Evolutionary conservation across 2,329 filamentous ascomycete species (phyloP).

Genomic region (Pseudopyricularia cyperi): DNA sequence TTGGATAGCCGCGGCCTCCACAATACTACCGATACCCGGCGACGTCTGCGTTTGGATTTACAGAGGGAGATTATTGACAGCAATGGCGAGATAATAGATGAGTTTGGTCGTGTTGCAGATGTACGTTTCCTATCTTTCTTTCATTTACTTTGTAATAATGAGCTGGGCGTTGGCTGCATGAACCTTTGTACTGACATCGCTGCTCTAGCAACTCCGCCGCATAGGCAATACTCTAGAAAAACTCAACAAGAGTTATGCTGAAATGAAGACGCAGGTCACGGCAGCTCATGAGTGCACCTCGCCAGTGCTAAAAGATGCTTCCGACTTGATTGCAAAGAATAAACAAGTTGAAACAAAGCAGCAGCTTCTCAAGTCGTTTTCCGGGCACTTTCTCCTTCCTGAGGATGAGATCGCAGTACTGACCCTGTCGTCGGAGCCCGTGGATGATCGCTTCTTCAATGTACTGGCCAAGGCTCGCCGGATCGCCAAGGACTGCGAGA

Average conservation of each 20-base stretch:
- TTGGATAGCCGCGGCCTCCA: conserved; percentile 58
- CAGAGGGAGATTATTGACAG: conserved; percentile 88
- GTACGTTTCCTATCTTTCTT: conserved; percentile 29
- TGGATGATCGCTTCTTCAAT: conserved; percentile 75
- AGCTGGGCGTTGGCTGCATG: neutral
- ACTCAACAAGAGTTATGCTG: conserved; percentile 66
- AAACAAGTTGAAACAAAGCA: conserved; percentile 69
- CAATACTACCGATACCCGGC: conserved; percentile 67
- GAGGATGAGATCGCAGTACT: conserved; percentile 67
- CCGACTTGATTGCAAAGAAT: conserved; percentile 58
- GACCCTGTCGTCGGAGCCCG: conserved; percentile 66
- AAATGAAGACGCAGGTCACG: conserved; percentile 66
- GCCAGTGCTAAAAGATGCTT: conserved; percentile 66
- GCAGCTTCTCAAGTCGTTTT: conserved; percentile 63
- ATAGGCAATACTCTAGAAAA: conserved; percentile 69
- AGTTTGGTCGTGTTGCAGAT: conserved; percentile 83
- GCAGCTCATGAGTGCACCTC: conserved; percentile 63
- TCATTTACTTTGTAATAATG: neutral
- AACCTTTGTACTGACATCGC: conserved; percentile 7
- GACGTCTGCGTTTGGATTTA: conserved; percentile 67
- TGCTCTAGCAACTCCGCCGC: conserved; percentile 63
- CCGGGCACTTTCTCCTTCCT: conserved; percentile 69
- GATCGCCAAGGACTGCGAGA: conserved; percentile 78
- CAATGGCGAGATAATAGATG: conserved; percentile 77
- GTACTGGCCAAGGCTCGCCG: conserved; percentile 68